phyloP scores from a whole-genome alignment of 2,329 filamentous ascomycete genomes.

The Colletotrichum sp. region DNA sequence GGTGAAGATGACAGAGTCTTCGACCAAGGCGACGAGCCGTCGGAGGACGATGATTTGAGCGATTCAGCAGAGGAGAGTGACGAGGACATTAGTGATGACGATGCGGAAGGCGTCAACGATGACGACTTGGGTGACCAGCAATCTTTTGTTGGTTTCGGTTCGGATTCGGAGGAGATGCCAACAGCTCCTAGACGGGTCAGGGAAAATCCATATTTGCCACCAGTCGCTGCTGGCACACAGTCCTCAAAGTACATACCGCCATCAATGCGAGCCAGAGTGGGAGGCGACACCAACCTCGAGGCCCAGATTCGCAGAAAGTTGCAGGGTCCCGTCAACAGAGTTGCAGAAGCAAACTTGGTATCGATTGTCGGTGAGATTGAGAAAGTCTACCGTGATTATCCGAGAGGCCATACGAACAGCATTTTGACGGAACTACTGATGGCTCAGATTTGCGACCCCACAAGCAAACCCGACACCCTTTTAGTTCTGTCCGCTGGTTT shows the following conservation, averaged over 20 bases:
- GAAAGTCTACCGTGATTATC: conserved; percentile 80
- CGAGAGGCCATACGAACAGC: conserved; percentile 87
- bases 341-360: conserved; percentile 89
- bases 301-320: conserved; percentile 77
- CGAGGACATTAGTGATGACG: neutral
- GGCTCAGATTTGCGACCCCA: conserved; percentile 79
- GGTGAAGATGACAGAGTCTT: neutral
- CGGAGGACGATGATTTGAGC: conserved; percentile 31
- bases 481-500: conserved; percentile 92
- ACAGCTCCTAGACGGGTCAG: conserved; percentile 53
- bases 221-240: conserved; percentile 48
- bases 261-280: conserved; percentile 71
- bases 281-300: conserved; percentile 70
- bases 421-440: conserved; percentile 80
- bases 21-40: neutral
- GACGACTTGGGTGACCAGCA: conserved; percentile 30
- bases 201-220: conserved; percentile 91
- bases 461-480: conserved; percentile 84
- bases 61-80: conserved; percentile 24
- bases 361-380: conserved; percentile 85
- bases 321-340: conserved; percentile 88
- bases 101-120: neutral
- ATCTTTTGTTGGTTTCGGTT: conserved; percentile 45
- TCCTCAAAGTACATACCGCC: conserved; percentile 86
- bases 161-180: conserved; percentile 33